Percentiles rank a stretch among this genome's conserved stretches.
These are phyloP conservation scores for Penicillium waksmanii DNA, from an alignment of 495 filamentous ascomycete species.

Conservation along the genomic window DNA sequence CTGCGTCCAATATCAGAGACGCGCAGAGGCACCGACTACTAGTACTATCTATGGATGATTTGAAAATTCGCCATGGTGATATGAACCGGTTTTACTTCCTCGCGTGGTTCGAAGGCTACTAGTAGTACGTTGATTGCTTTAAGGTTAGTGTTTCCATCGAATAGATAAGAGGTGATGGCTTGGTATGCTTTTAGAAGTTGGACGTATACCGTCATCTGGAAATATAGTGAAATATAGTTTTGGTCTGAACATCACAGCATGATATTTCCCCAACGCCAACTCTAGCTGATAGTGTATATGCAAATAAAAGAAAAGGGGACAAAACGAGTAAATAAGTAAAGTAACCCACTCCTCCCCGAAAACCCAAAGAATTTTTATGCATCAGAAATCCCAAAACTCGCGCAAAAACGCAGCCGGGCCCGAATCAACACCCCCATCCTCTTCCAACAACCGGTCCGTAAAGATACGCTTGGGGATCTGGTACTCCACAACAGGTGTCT, in stretches of 20 bases:
- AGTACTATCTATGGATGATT: too few species aligned
- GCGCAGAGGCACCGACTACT: too few species aligned
- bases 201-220: background rate
- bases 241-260: conserved; percentile 2
- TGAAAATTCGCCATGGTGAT: too few species aligned
- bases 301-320: background rate
- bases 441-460: conserved; percentile 47
- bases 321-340: too few species aligned
- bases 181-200: too few species aligned
- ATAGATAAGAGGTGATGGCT: too few species aligned
- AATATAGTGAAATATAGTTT: background rate
- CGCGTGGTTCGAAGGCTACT: too few species aligned
- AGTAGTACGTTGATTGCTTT: too few species aligned
- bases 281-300: conserved; percentile 11
- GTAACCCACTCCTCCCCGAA: background rate
- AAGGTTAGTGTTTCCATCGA: too few species aligned
- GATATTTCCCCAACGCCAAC: conserved; percentile 11
- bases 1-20: too few species aligned
- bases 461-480: conserved; percentile 93
- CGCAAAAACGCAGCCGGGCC: conserved; percentile 44
- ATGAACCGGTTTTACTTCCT: too few species aligned
- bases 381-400: conserved; percentile 39
- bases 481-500: conserved; percentile 85
- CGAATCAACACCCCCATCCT: conserved; percentile 48
- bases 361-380: background rate